Evolutionary conservation across 495 filamentous ascomycete genomes (phyloP).

Genomic region (Lepidopterella palustris): DNA sequence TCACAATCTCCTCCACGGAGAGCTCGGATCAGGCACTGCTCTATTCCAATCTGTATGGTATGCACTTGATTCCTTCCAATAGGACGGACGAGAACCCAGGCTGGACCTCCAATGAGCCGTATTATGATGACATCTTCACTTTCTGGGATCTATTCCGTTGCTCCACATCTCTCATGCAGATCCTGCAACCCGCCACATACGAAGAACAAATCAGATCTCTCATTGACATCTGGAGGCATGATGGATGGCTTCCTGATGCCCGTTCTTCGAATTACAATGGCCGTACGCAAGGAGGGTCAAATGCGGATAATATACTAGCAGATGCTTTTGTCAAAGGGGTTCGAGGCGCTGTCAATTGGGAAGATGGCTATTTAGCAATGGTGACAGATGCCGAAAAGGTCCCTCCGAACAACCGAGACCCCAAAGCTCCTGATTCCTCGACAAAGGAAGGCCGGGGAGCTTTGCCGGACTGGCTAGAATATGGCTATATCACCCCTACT

Average conservation of each 20-base stretch:
- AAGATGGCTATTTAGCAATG: conserved; percentile 63
- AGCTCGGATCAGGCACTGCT: conserved; percentile 50
- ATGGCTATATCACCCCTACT: conserved; percentile 58
- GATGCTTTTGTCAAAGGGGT: conserved; percentile 72
- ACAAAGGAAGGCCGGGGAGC: conserved; percentile 67
- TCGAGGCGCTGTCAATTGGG: conserved; percentile 58
- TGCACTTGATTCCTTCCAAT: conserved; percentile 65
- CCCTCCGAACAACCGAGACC: conserved; percentile 55
- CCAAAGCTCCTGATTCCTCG: conserved; percentile 52
- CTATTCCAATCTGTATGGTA: conserved; percentile 62
- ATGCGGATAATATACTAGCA: conserved; percentile 67
- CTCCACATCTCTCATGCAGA: conserved; percentile 55
- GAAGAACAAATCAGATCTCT: conserved; percentile 61
- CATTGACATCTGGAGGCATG: conserved; percentile 64
- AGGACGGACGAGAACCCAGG: conserved; percentile 65
- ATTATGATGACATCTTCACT: conserved; percentile 55
- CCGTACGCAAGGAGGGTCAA: conserved; percentile 63
- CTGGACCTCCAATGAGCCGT: conserved; percentile 61
- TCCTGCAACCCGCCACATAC: conserved; percentile 57
- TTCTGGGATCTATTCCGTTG: conserved; percentile 60
- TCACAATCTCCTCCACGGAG: conserved; percentile 53
- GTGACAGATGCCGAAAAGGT: conserved; percentile 60
- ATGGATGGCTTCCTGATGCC: conserved; percentile 48
- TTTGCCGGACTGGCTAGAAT: conserved; percentile 59
- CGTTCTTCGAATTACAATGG: conserved; percentile 61